phyloP scores from a whole-genome alignment of 2,329 filamentous ascomycete genomes.

The Calycina herbarum region DNA sequence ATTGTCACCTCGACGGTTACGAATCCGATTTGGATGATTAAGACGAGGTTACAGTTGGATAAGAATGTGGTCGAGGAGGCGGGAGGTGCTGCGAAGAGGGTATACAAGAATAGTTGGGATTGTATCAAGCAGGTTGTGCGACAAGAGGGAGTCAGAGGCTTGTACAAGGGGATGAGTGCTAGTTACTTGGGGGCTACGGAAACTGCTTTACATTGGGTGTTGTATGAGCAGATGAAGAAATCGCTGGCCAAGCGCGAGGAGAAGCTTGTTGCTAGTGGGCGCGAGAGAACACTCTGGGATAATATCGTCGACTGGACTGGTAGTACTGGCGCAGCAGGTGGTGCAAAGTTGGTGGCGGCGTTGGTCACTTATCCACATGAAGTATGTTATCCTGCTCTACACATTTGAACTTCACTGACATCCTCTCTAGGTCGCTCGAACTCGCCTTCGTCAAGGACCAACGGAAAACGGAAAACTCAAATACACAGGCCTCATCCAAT shows the following conservation, averaged over 20 bases:
- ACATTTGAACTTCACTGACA: conserved; percentile 13
- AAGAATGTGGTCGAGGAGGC: conserved; percentile 70
- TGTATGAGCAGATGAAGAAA: conserved; percentile 91
- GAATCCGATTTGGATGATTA: conserved; percentile 96
- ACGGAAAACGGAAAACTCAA: conserved; percentile 69
- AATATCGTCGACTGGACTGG: conserved; percentile 75
- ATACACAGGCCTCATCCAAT: conserved; percentile 86
- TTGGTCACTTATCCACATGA: conserved; percentile 91
- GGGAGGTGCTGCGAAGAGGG: conserved; percentile 55
- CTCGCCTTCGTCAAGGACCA: conserved; percentile 83
- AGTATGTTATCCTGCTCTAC: conserved; percentile 47
- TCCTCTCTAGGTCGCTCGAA: conserved; percentile 67
- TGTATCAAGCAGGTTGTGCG: conserved; percentile 80
- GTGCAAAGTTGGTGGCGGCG: conserved; percentile 82
- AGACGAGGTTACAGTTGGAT: conserved; percentile 89
- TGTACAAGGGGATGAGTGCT: conserved; percentile 89
- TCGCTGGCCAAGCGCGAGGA: conserved; percentile 66
- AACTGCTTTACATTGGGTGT: conserved; percentile 87
- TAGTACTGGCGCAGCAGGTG: conserved; percentile 75
- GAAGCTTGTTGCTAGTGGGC: conserved; percentile 55
- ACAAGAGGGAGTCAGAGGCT: conserved; percentile 75
- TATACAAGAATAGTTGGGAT: conserved; percentile 85
- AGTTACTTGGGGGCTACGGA: conserved; percentile 90
- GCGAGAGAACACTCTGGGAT: conserved; percentile 70
- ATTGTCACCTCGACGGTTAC: conserved; percentile 87